Evolutionary conservation across 345 rosid genomes (phyloP), one percentile per base, ranked within the genome.

Genomic region (Balakata baccata): DNA sequence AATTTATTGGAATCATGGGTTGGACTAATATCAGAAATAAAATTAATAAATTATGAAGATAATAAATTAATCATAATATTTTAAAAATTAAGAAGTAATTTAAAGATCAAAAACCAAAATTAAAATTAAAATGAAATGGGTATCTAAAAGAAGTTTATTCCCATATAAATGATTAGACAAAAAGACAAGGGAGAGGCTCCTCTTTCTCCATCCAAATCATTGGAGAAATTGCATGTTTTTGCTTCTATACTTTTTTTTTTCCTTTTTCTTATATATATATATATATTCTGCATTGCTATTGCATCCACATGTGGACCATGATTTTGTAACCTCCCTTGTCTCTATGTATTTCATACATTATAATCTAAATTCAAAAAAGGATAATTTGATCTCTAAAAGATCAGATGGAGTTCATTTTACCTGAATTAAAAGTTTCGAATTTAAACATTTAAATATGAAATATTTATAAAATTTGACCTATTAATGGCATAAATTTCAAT

Each of bases 61-160:
- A 43, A 3, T 1, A 7, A 43, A 43, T n/a, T n/a, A n/a, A n/a
- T 43, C 7, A 43, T 8, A 7, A 43, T 43, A 43, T 43, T 43
- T 43, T 43, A 43, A 43, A 43, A 43, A 43, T 6, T 43, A 43
- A 43, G 47, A 43, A 43, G 10, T 43, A 43, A 43, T 5, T 43
- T 43, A 5, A 43, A 43, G 47, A 20, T 29, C 34, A 29, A 3
- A 57, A 57, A 22, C 22, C 34, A 20, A 57, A 20, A 20, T 1
- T 20, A 6, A 57, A 22, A 57, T 10, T 7, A n/a, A 17, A 18
- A 63, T 59, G 37, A 64, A 72, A 66, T 50, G 84, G 54, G 85
- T 22, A 85, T 83, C 88, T 53, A 77, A 81, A 46, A 29, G 76
- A 64, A 41, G 80, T 23, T 85, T 81, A 81, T 83, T 83, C 88